Evolutionary conservation across 108 stramenopile genomes (phyloP).

Genomic region (Parietichytrium sp.): DNA sequence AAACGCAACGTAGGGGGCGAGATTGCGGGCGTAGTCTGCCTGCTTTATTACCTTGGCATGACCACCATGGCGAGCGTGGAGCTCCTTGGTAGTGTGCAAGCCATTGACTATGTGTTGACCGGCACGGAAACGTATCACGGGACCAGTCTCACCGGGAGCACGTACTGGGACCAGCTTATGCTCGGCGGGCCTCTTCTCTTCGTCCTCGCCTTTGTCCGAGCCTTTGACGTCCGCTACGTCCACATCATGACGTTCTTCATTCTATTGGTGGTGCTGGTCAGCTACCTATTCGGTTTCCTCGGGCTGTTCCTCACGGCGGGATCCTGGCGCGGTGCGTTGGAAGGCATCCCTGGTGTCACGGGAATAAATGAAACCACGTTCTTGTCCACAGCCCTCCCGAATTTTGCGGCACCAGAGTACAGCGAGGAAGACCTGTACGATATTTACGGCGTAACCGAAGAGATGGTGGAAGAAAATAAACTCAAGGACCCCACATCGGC

Average conservation of each 20-base stretch:
- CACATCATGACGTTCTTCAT: constrained; percentile 15
- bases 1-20: constrained; percentile 19
- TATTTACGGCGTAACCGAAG: background rate
- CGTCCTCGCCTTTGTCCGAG: background rate
- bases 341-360: background rate
- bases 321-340: background rate
- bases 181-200: constrained; percentile 17
- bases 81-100: constrained; percentile 3
- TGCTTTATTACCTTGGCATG: constrained; percentile 38
- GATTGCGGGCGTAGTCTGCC: constrained; percentile 26
- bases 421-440: constrained; percentile 22
- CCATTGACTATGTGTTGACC: background rate
- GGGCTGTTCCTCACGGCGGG: background rate
- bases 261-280: background rate
- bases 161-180: constrained; percentile 9
- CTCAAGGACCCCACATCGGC: background rate
- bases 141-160: background rate
- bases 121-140: background rate
- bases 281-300: background rate
- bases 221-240: background rate
- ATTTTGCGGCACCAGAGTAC: background rate
- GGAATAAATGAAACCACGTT: background rate
- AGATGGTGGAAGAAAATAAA: constrained; percentile 20
- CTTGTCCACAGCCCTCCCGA: background rate
- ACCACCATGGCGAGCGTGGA: constrained; percentile 32